Conservation (phyloP, 257 asterid species). For the Cinchona pubescens region DNA sequence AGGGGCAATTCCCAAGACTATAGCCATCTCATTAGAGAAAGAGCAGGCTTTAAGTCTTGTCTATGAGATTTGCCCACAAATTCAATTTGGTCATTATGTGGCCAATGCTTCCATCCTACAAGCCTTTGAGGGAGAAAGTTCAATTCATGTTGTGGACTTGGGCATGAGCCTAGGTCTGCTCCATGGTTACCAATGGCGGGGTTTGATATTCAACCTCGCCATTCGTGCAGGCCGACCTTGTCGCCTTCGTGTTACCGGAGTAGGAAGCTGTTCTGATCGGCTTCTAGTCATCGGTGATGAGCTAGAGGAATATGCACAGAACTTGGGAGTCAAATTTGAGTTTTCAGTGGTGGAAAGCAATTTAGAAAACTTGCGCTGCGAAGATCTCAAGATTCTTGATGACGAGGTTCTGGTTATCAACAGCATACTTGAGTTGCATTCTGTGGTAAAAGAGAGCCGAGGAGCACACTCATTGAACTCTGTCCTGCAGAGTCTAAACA, state of each 20-base stretch:
- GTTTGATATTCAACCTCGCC: constrained; percentile 53
- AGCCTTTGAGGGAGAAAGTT: constrained; percentile 92
- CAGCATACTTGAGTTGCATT: constrained; percentile 68
- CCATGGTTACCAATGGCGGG: constrained; percentile 69
- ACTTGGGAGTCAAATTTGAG: constrained; percentile 41
- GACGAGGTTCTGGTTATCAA: constrained; percentile 65
- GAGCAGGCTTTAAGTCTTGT: constrained; percentile 59
- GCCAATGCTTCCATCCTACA: constrained; percentile 61
- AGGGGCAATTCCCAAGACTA: constrained; percentile 1
- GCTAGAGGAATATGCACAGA: constrained; percentile 46
- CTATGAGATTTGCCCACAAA: constrained; percentile 56
- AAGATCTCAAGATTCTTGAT: constrained; percentile 40
- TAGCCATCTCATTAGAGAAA: constrained; percentile 4
- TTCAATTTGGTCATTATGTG: constrained; percentile 66
- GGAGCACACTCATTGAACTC: constrained; percentile 78
- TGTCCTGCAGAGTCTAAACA: constrained; percentile 53
- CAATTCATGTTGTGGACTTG: constrained; percentile 69
- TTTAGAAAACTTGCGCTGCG: constrained; percentile 50
- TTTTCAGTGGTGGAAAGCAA: constrained; percentile 52
- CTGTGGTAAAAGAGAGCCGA: constrained; percentile 78
- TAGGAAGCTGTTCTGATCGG: constrained; percentile 43
- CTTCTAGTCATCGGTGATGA: constrained; percentile 52
- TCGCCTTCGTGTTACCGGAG: constrained; percentile 54
- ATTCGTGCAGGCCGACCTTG: constrained; percentile 30
- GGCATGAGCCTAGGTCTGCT: constrained; percentile 69